Evolutionary conservation across 768 basidiomycete species (phyloP).

Genomic region (Trametes sanguinea): DNA sequence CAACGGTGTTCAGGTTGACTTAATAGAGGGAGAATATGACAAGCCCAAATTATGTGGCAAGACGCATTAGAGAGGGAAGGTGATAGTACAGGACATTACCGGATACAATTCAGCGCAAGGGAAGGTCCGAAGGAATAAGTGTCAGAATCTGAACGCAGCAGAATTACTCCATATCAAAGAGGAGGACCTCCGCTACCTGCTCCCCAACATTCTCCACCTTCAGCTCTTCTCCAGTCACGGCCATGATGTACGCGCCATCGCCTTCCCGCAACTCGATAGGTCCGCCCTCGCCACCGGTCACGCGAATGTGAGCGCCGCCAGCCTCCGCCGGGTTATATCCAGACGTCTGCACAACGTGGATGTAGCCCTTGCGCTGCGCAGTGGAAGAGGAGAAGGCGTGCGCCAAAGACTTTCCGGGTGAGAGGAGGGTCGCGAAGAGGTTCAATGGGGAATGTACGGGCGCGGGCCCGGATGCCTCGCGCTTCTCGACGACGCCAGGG

Average conservation of each 20-base stretch:
- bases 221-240: slow-evolving; percentile 46
- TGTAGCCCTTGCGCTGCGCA: slow-evolving; percentile 61
- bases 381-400: slow-evolving; percentile 49
- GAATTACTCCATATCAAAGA: slow-evolving; percentile 58
- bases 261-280: slow-evolving; percentile 74
- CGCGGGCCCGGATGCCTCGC: slow-evolving; percentile 77
- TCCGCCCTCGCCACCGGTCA: slow-evolving; percentile 44
- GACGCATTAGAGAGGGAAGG: too few relatives aligned
- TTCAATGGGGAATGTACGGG: slow-evolving; percentile 73
- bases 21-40: too few relatives aligned
- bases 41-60: too few relatives aligned
- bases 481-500: slow-evolving; percentile 55
- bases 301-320: slow-evolving; percentile 56
- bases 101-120: too few relatives aligned
- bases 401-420: slow-evolving; percentile 52
- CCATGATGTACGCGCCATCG: slow-evolving; percentile 78
- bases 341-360: slow-evolving; percentile 84
- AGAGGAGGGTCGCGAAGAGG: slow-evolving; percentile 77
- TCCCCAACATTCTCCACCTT: slow-evolving; percentile 67
- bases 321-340: slow-evolving; percentile 70
- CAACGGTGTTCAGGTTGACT: too few relatives aligned
- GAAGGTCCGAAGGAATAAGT: too few relatives aligned
- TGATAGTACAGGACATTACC: too few relatives aligned
- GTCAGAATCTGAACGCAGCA: background rate
- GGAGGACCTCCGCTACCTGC: slow-evolving; percentile 66